Evolutionary conservation across 192 early-diverging fungal species (phyloP).

Genomic region (Coemansia sp.): DNA sequence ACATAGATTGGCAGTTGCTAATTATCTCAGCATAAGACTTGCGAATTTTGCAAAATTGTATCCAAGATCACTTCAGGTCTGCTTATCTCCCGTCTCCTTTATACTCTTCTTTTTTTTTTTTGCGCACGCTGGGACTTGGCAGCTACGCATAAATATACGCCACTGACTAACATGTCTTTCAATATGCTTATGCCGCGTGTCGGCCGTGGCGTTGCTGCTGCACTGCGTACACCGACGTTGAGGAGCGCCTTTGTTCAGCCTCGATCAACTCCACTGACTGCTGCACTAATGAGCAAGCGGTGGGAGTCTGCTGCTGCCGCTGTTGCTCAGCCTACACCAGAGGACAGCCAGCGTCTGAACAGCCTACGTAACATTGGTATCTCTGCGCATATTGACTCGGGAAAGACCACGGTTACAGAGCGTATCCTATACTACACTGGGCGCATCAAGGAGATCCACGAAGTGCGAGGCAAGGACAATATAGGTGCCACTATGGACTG

Average conservation of each 20-base stretch:
- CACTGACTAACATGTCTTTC: slow-evolving; percentile 23
- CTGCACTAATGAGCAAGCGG: slow-evolving; percentile 29
- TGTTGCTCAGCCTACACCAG: slow-evolving; percentile 12
- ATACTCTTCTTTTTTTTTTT: neutral
- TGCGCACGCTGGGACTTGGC: neutral
- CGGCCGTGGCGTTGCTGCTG: slow-evolving; percentile 9
- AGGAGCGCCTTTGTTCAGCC: slow-evolving; percentile 2
- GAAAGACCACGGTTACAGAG: slow-evolving; percentile 86
- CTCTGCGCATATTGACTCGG: slow-evolving; percentile 86
- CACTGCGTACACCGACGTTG: slow-evolving; percentile 7
- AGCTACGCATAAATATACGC: neutral
- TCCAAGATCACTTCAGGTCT: neutral
- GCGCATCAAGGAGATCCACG: slow-evolving; percentile 87
- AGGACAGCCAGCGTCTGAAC: slow-evolving; percentile 59
- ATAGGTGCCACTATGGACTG: slow-evolving; percentile 99
- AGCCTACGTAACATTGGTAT: slow-evolving; percentile 85
- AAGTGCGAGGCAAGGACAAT: slow-evolving; percentile 82
- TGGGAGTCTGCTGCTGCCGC: slow-evolving; percentile 20
- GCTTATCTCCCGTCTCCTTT: neutral
- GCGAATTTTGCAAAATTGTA: neutral
- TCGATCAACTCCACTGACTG: slow-evolving; percentile 12
- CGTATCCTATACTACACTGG: slow-evolving; percentile 84
- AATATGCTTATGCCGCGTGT: slow-evolving; percentile 43
- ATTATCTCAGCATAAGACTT: neutral
- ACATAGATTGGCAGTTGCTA: neutral